Conservation (phyloP, 1,139 yeast genomes). For the Saccharomyces hybrid region DNA sequence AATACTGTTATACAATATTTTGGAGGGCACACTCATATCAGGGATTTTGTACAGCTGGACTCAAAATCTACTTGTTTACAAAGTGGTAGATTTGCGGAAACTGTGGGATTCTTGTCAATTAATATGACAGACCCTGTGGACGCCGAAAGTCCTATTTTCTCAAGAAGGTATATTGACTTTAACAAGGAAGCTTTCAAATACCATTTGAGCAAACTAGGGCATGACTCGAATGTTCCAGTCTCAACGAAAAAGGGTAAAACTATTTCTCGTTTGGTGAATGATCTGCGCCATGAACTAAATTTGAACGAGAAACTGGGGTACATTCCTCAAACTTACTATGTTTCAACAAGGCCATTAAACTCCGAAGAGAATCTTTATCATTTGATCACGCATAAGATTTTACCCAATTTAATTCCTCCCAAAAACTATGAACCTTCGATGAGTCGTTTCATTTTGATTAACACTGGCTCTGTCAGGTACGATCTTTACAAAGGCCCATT, state of each 20-base stretch:
- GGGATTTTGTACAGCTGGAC: constrained; percentile 74
- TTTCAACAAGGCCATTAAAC: constrained; percentile 60
- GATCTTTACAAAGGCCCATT: constrained; percentile 83
- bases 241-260: constrained; percentile 36
- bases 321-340: constrained; percentile 57
- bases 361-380: constrained; percentile 54
- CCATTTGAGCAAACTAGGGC: constrained; percentile 39
- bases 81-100: constrained; percentile 89
- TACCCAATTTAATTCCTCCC: constrained; percentile 45
- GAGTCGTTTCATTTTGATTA: constrained; percentile 60
- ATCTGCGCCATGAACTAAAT: constrained; percentile 42
- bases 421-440: constrained; percentile 12
- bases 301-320: constrained; percentile 54
- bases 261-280: constrained; percentile 41
- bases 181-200: constrained; percentile 58
- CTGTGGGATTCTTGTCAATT: constrained; percentile 78
- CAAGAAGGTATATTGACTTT: constrained; percentile 74
- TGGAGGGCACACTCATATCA: constrained; percentile 91
- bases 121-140: constrained; percentile 27
- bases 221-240: neutral
- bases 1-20: constrained; percentile 66
- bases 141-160: constrained; percentile 29
- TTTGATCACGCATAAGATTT: constrained; percentile 49
- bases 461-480: constrained; percentile 85
- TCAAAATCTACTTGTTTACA: constrained; percentile 64